Evolutionary conservation across 352 stramenopile genomes (phyloP).

Genomic region (Globisporangium splendens): DNA sequence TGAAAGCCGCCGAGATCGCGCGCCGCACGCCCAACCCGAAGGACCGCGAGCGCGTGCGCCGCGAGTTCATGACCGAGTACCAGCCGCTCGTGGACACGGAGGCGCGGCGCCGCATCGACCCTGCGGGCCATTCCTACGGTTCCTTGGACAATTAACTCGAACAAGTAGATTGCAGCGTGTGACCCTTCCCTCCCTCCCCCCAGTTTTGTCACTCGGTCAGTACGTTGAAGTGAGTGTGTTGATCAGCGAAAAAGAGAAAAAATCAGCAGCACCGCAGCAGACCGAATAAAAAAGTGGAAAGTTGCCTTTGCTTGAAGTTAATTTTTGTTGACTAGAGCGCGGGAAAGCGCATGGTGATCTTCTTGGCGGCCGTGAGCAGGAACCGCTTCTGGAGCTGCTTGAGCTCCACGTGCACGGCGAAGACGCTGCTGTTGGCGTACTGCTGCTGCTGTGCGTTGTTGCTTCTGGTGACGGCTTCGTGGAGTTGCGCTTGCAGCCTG

Average conservation of each 20-base stretch:
- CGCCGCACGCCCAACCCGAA: constrained; percentile 73
- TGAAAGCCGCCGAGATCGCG: constrained; percentile 81
- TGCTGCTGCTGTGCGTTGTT: constrained; percentile 9
- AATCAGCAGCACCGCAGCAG: no score
- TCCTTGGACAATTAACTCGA: constrained; percentile 60
- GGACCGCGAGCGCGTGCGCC: constrained; percentile 76
- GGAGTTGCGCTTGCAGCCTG: constrained; percentile 35
- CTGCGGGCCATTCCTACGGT: constrained; percentile 73
- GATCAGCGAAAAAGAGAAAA: no score
- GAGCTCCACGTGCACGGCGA: constrained; percentile 70
- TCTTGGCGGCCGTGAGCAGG: constrained; percentile 57
- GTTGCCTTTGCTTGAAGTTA: not conserved
- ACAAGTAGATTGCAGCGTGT: no score
- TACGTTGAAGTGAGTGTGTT: not conserved
- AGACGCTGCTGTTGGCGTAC: constrained; percentile 24
- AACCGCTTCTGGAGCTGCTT: constrained; percentile 66
- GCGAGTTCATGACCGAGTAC: constrained; percentile 88
- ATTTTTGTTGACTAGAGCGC: constrained; percentile 24
- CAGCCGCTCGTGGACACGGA: constrained; percentile 66
- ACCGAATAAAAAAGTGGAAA: not conserved
- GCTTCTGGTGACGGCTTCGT: constrained; percentile 20
- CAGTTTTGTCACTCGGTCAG: no score
- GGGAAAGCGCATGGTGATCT: constrained; percentile 69
- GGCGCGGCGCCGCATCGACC: constrained; percentile 59
- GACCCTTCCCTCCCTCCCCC: no score